Percentiles rank a stretch among this genome's conserved stretches.
Evolutionary conservation across 2,329 filamentous ascomycete genomes (phyloP).

Genomic region (Fusarium foetens): DNA sequence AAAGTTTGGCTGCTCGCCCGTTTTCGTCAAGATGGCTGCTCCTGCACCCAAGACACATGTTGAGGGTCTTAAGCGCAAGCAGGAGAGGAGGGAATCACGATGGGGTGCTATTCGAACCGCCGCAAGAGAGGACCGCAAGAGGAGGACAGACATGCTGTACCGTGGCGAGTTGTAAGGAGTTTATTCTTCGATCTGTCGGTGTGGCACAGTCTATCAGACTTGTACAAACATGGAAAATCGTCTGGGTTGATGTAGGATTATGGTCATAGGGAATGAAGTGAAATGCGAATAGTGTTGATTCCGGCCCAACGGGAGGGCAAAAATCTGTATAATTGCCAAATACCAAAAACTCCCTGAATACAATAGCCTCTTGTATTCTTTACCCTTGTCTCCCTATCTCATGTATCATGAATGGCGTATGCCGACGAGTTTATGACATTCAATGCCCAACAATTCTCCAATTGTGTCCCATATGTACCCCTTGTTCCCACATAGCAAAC

Average conservation of each 20-base stretch:
- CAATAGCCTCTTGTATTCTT: constrained; percentile 33
- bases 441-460: not conserved
- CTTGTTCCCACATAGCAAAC: not conserved
- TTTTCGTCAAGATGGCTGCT: constrained; percentile 69
- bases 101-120: constrained; percentile 67
- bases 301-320: constrained; percentile 18
- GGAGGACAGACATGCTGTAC: constrained; percentile 64
- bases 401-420: not conserved
- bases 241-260: constrained; percentile 42
- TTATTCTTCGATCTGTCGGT: not conserved
- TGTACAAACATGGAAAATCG: constrained; percentile 41
- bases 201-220: constrained; percentile 13
- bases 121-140: constrained; percentile 65
- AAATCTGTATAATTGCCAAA: constrained; percentile 43
- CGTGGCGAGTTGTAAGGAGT: constrained; percentile 59
- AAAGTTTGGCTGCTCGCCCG: constrained; percentile 64
- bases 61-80: constrained; percentile 55
- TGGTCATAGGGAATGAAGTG: constrained; percentile 20
- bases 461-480: not conserved
- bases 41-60: constrained; percentile 60
- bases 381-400: not conserved
- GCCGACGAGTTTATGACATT: not conserved
- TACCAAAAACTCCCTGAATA: constrained; percentile 37
- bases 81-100: constrained; percentile 60
- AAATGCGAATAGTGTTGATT: constrained; percentile 27